phyloP scores from a whole-genome alignment of 2,329 filamentous ascomycete species.

The Stachybotrys elegans region DNA sequence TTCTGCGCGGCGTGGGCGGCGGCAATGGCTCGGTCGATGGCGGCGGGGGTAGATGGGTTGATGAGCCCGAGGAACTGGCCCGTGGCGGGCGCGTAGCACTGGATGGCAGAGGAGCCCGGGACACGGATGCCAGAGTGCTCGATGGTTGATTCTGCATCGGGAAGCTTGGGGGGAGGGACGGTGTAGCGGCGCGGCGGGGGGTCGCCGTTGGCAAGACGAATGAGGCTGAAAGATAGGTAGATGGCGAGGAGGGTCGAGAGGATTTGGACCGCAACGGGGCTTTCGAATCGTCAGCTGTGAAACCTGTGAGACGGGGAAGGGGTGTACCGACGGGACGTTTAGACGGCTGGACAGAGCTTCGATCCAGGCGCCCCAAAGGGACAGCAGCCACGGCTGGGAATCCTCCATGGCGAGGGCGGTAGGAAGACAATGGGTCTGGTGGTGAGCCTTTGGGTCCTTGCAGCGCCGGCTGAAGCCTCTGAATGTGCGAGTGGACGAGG shows the following conservation, averaged over 20 bases:
- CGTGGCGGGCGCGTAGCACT: slow-evolving; percentile 87
- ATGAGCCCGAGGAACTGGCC: slow-evolving; percentile 76
- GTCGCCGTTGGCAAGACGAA: slow-evolving; percentile 21
- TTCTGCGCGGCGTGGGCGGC: slow-evolving; percentile 70
- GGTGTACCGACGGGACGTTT: neutral
- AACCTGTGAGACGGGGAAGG: too few species aligned
- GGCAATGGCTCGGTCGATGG: slow-evolving; percentile 73
- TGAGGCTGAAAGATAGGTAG: slow-evolving; percentile 22
- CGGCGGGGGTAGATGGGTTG: slow-evolving; percentile 69
- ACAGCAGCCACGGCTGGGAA: too few species aligned
- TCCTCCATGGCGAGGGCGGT: too few species aligned
- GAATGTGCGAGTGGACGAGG: too few species aligned
- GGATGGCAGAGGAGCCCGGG: slow-evolving; percentile 62
- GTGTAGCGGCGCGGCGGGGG: slow-evolving; percentile 49
- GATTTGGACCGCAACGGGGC: slow-evolving; percentile 17
- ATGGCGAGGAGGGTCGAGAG: slow-evolving; percentile 23
- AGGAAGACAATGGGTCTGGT: too few species aligned
- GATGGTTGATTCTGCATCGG: slow-evolving; percentile 52
- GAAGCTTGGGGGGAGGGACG: slow-evolving; percentile 57
- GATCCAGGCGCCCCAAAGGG: too few species aligned
- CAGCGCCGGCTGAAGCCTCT: too few species aligned
- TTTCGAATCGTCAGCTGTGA: neutral
- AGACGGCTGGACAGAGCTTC: too few species aligned
- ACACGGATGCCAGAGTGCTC: slow-evolving; percentile 58
- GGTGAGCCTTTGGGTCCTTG: too few species aligned